Evolutionary conservation across 768 basidiomycete species (phyloP).

Genomic region (Russula vinacea): DNA sequence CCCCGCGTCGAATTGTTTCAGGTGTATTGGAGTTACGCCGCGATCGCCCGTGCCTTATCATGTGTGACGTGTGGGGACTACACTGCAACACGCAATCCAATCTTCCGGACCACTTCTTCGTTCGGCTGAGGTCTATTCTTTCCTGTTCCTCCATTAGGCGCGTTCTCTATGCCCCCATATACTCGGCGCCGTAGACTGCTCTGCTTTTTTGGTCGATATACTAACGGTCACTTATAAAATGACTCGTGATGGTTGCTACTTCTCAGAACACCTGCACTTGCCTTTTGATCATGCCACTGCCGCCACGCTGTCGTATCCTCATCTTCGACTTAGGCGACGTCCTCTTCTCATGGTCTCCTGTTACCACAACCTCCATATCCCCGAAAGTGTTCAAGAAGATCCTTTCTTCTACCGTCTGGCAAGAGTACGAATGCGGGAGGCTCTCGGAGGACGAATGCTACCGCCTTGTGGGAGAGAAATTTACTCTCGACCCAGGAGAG

Average conservation of each 20-base stretch:
- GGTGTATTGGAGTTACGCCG: neutral
- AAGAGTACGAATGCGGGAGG: constrained; percentile 49
- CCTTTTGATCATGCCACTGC: constrained; percentile 9
- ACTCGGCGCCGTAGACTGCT: too few relatives aligned
- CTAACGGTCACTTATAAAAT: constrained; percentile 8
- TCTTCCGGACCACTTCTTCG: neutral
- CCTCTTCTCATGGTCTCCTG: constrained; percentile 50
- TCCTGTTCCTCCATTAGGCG: neutral
- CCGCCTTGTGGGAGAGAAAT: constrained; percentile 40
- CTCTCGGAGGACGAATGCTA: constrained; percentile 48
- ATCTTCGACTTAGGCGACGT: constrained; percentile 58
- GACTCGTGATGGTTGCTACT: neutral
- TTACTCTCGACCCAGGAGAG: constrained; percentile 40
- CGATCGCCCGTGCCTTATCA: neutral
- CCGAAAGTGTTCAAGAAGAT: constrained; percentile 43
- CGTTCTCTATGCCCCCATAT: neutral
- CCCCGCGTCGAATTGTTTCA: neutral
- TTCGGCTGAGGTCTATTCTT: neutral
- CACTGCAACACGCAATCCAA: neutral
- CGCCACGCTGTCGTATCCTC: constrained; percentile 34
- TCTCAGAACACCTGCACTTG: neutral
- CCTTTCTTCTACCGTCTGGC: constrained; percentile 48
- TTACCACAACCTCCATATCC: constrained; percentile 45
- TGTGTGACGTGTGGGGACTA: neutral
- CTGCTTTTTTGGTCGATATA: neutral